These are phyloP conservation scores for Betula pendula DNA, from an alignment of 306 rosid genomes.

Conservation along the genomic window DNA sequence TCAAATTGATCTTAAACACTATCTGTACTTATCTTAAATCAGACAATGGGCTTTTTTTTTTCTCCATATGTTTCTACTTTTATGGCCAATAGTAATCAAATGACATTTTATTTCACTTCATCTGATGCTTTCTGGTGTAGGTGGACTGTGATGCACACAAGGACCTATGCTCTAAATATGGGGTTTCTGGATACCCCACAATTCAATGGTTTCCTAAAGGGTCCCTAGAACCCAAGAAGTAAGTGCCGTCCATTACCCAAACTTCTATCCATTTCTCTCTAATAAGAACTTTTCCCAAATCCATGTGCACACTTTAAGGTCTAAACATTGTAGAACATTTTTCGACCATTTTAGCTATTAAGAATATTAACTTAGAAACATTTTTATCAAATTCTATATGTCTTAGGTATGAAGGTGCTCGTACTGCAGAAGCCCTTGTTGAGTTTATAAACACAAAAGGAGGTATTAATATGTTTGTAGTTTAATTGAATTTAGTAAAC, in stretches of 20 bases:
- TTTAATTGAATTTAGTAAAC: not conserved
- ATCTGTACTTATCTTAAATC: not conserved
- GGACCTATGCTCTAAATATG: slow-evolving; percentile 68
- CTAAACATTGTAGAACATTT: not conserved
- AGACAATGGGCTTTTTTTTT: not conserved
- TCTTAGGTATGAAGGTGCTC: slow-evolving; percentile 73
- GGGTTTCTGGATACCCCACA: slow-evolving; percentile 86
- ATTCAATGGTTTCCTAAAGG: slow-evolving; percentile 85
- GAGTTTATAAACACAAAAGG: slow-evolving; percentile 71
- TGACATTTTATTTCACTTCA: not conserved
- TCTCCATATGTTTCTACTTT: not conserved
- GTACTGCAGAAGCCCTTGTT: slow-evolving; percentile 75
- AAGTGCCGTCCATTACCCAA: slow-evolving; percentile 28
- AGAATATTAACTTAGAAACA: slow-evolving; percentile 1
- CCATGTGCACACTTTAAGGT: not conserved
- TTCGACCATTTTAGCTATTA: slow-evolving; percentile 8
- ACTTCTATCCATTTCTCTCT: not conserved
- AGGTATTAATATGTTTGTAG: slow-evolving; percentile 45
- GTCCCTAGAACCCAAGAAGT: slow-evolving; percentile 77
- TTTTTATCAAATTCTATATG: slow-evolving; percentile 29
- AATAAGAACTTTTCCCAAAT: not conserved
- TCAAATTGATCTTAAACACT: not conserved
- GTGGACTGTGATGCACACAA: slow-evolving; percentile 94
- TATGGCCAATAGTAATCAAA: not conserved
- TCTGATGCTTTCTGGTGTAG: slow-evolving; percentile 35